A percentile compares a stretch with the other conserved stretches of the same genome.
Evolutionary conservation across 2,329 filamentous ascomycete species (phyloP).

Genomic region (Penicillium sp.): DNA sequence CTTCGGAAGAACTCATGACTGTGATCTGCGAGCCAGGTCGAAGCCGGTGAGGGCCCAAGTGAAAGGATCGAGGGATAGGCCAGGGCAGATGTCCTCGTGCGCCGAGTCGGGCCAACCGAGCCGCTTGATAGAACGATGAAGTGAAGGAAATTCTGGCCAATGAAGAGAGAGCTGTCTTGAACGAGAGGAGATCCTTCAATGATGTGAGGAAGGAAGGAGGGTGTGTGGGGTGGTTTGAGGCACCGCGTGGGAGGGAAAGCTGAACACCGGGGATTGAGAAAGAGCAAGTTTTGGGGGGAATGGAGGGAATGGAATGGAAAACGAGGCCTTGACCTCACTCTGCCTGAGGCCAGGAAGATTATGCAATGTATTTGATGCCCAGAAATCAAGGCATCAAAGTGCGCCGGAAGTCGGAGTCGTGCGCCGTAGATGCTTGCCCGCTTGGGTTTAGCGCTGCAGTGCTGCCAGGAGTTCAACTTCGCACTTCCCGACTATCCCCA

Average conservation of each 20-base stretch:
- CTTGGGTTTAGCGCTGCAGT: slow-evolving; percentile 31
- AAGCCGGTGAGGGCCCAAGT: slow-evolving; percentile 16
- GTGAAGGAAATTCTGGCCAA: slow-evolving; percentile 34
- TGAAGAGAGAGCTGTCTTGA: slow-evolving; percentile 20
- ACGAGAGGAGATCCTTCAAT: slow-evolving; percentile 18
- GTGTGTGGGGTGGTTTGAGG: slow-evolving; percentile 18
- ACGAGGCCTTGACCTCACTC: slow-evolving; percentile 26
- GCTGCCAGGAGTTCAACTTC: slow-evolving; percentile 38
- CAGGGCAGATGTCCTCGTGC: slow-evolving; percentile 20
- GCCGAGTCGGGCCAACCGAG: slow-evolving; percentile 32
- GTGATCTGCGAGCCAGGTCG: slow-evolving; percentile 12
- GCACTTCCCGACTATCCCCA: slow-evolving; percentile 31
- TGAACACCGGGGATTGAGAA: slow-evolving; percentile 6
- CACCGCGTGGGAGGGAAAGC: slow-evolving; percentile 12
- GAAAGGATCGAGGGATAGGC: slow-evolving; percentile 14
- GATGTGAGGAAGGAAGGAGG: slow-evolving; percentile 18
- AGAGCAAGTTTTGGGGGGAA: slow-evolving; percentile 28
- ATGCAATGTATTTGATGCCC: neutral
- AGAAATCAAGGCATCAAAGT: slow-evolving; percentile 11
- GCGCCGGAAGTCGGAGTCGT: slow-evolving; percentile 25
- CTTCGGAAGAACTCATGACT: slow-evolving; percentile 67
- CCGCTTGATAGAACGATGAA: slow-evolving; percentile 35
- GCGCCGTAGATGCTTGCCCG: slow-evolving; percentile 23
- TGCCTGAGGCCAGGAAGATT: slow-evolving; percentile 32
- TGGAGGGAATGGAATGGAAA: slow-evolving; percentile 42